Percentiles rank a stretch among this genome's conserved stretches.
These are phyloP conservation scores for Iris macrosiphon DNA, from an alignment of 106 monocot genomes.

Conservation along the genomic window DNA sequence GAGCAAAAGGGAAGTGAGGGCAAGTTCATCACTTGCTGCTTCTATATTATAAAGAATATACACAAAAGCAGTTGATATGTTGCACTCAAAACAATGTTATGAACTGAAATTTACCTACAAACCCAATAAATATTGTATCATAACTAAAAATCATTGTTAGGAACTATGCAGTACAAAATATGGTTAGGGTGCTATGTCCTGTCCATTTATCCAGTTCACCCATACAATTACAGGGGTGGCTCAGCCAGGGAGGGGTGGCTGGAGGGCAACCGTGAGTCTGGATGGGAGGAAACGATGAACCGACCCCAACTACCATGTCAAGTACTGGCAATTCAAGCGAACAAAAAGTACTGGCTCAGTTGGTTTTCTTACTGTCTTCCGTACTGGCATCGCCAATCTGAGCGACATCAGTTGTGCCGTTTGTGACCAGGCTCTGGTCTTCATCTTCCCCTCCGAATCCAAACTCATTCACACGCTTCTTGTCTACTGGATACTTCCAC, in stretches of 20 bases:
- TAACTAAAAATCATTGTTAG: not conserved
- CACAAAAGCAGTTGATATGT: not conserved
- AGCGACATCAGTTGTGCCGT: constrained; percentile 10
- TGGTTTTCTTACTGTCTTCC: constrained; percentile 66
- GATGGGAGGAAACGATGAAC: too few relatives aligned
- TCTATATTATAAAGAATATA: not conserved
- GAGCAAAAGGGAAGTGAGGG: too few relatives aligned
- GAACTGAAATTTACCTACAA: not conserved
- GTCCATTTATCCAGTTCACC: not conserved
- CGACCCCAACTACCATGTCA: too few relatives aligned
- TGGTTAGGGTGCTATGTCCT: constrained; percentile 2
- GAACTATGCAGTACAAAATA: too few relatives aligned
- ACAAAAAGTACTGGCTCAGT: constrained; percentile 22
- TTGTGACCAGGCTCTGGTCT: constrained; percentile 12
- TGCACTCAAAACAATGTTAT: not conserved
- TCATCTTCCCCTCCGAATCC: constrained; percentile 98
- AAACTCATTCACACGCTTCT: constrained; percentile 79
- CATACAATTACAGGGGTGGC: constrained; percentile 7
- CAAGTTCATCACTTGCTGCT: too few relatives aligned
- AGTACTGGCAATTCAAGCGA: not conserved
- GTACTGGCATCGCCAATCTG: constrained; percentile 20
- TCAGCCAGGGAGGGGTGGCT: not conserved
- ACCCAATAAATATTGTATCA: not conserved
- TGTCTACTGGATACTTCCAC: constrained; percentile 92
- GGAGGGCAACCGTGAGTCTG: too few relatives aligned